Conservation (phyloP, 1,284 basidiomycete genomes). For the Pisolithus thermaeus region DNA sequence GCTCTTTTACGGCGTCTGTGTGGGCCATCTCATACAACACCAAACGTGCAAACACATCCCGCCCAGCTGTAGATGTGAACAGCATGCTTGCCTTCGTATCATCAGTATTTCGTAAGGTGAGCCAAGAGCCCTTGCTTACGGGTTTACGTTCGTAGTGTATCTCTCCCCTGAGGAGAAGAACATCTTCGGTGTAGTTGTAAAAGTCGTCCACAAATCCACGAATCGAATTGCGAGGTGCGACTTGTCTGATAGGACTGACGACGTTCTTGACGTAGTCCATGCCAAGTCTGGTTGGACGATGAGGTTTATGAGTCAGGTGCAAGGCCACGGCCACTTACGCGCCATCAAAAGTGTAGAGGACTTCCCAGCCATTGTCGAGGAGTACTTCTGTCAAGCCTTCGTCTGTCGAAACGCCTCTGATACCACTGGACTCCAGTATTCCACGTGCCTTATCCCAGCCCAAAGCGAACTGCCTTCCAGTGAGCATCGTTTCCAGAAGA, state of each 20-base stretch:
- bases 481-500: slow-evolving; percentile 14
- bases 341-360: slow-evolving; percentile 35
- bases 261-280: slow-evolving; percentile 44
- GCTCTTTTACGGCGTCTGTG: slow-evolving; percentile 23
- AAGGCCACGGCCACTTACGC: slow-evolving; percentile 25
- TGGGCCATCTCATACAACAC: slow-evolving; percentile 34
- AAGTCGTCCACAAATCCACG: slow-evolving; percentile 39
- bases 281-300: slow-evolving; percentile 28
- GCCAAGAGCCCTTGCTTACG: slow-evolving; percentile 17
- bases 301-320: background rate
- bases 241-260: slow-evolving; percentile 34
- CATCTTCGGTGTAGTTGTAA: slow-evolving; percentile 27
- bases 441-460: slow-evolving; percentile 18
- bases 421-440: slow-evolving; percentile 9
- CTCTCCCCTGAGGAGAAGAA: slow-evolving; percentile 40
- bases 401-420: slow-evolving; percentile 20
- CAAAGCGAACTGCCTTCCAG: slow-evolving; percentile 14
- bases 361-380: slow-evolving; percentile 32
- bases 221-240: slow-evolving; percentile 30
- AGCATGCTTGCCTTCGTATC: slow-evolving; percentile 33
- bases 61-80: slow-evolving; percentile 31
- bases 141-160: slow-evolving; percentile 42
- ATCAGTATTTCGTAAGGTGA: slow-evolving; percentile 21
- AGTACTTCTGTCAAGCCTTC: slow-evolving; percentile 29
- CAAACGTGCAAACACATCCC: slow-evolving; percentile 30